Evolutionary conservation across 2,329 filamentous ascomycete genomes (phyloP).

Genomic region (Apiospora aurea): DNA sequence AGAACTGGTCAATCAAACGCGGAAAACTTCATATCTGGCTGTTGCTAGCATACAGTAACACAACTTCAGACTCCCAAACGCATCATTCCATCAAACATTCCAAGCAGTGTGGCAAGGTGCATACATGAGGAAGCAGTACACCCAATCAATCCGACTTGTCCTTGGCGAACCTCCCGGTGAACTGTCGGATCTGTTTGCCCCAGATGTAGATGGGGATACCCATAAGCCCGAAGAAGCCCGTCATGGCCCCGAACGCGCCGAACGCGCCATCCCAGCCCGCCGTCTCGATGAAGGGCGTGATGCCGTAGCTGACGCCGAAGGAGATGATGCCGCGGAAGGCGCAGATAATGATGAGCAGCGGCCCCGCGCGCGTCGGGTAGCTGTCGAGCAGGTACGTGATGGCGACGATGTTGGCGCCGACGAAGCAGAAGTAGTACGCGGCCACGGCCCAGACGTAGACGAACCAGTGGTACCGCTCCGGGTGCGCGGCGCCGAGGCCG

Average conservation of each 20-base stretch:
- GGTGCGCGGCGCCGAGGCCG: constrained; percentile 45
- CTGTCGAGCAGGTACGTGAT: constrained; percentile 53
- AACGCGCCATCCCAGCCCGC: constrained; percentile 45
- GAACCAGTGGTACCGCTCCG: constrained; percentile 45
- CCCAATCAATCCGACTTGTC: constrained; percentile 26
- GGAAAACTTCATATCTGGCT: not conserved
- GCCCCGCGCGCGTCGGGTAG: constrained; percentile 50
- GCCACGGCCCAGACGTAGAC: constrained; percentile 38
- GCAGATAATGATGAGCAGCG: constrained; percentile 53
- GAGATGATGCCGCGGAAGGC: constrained; percentile 53
- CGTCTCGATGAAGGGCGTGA: constrained; percentile 38
- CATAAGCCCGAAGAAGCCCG: constrained; percentile 38
- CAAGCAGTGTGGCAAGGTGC: not conserved
- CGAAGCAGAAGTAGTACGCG: constrained; percentile 46
- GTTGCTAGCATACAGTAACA: constrained; percentile 4
- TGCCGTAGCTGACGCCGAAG: constrained; percentile 46
- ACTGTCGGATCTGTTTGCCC: constrained; percentile 41
- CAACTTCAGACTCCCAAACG: not conserved
- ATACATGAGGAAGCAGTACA: not conserved
- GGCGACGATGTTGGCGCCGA: constrained; percentile 51
- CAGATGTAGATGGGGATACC: constrained; percentile 42
- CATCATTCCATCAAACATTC: not conserved
- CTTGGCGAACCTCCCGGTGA: constrained; percentile 35
- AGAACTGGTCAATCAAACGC: not conserved
- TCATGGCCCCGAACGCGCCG: constrained; percentile 41